Evolutionary conservation across 306 rosid genomes (phyloP).

Genomic region (Dalbergia cochinchinensis): DNA sequence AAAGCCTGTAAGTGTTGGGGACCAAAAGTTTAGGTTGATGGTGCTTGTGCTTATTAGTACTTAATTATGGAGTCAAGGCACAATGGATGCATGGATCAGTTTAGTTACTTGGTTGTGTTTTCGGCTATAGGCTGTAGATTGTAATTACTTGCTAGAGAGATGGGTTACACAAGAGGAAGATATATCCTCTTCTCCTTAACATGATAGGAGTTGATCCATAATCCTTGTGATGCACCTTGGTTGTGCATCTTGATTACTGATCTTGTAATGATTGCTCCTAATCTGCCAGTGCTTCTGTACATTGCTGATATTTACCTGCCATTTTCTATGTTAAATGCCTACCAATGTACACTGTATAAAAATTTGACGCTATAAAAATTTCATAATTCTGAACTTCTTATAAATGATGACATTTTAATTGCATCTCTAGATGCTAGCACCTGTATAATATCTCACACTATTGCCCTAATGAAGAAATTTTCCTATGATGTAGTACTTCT

Average conservation of each 20-base stretch:
- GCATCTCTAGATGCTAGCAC: slow-evolving; percentile 47
- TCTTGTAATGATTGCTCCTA: not conserved
- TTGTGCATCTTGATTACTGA: not conserved
- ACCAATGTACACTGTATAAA: not conserved
- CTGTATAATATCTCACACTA: slow-evolving; percentile 47
- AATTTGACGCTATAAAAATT: not conserved
- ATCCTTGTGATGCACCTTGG: not conserved
- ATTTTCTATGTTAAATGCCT: not conserved
- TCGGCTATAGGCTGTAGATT: too few relatives aligned
- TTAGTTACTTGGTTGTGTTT: not conserved
- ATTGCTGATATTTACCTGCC: not conserved
- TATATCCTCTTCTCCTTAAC: too few relatives aligned
- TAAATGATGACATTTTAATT: slow-evolving; percentile 42
- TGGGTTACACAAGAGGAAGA: too few relatives aligned
- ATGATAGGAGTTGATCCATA: not conserved
- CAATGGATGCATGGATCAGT: not conserved
- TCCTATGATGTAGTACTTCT: slow-evolving; percentile 58
- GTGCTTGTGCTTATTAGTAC: slow-evolving; percentile 7
- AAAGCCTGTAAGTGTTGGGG: too few relatives aligned
- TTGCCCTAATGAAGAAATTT: slow-evolving; percentile 52
- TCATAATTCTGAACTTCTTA: slow-evolving; percentile 23
- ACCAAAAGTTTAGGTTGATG: not conserved
- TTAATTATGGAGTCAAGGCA: not conserved
- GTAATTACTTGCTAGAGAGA: too few relatives aligned
- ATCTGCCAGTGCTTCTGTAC: not conserved